Evolutionary conservation across 805 yeast species (phyloP).

Genomic region (Ogataea kodamae): DNA sequence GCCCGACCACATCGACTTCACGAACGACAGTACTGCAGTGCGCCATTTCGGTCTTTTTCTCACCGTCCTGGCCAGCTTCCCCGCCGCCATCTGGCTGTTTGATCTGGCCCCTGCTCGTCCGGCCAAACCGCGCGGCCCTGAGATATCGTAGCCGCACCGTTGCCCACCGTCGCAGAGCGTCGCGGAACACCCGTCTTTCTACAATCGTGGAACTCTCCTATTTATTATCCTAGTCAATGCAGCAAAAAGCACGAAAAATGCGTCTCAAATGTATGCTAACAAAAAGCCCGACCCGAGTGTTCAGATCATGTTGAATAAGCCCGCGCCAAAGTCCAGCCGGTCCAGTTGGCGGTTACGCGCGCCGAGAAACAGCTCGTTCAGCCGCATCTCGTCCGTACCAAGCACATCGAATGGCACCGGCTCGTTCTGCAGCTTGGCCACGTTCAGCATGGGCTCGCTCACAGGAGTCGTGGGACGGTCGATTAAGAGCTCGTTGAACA

Average conservation of each 20-base stretch:
- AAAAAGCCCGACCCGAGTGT: conserved; percentile 3
- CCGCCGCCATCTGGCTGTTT: conserved; percentile 45
- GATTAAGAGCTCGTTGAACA: conserved; percentile 21
- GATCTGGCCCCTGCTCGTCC: conserved; percentile 58
- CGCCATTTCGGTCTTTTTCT: conserved; percentile 56
- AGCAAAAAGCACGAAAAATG: conserved; percentile 11
- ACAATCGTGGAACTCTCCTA: conserved; percentile 2
- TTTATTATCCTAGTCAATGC: too few species aligned
- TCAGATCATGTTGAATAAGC: conserved; percentile 39
- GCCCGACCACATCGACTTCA: conserved; percentile 67
- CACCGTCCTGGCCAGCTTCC: conserved; percentile 41
- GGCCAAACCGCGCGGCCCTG: too few species aligned
- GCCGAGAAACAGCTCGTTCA: conserved; percentile 52
- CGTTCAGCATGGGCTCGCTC: conserved; percentile 14
- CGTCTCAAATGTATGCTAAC: conserved; percentile 10
- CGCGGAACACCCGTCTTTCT: too few species aligned
- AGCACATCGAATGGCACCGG: conserved; percentile 27
- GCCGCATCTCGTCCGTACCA: conserved; percentile 32
- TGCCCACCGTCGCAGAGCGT: too few species aligned
- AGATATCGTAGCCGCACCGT: too few species aligned
- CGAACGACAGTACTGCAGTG: conserved; percentile 58
- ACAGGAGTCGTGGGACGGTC: conserved; percentile 4
- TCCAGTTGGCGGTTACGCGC: conserved; percentile 56
- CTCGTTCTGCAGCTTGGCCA: conserved; percentile 24
- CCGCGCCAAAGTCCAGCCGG: conserved; percentile 44